Base-by-base conservation (phyloP, 2,329 filamentous ascomycete species). In the Colletotrichum cordylinicola region DNA sequence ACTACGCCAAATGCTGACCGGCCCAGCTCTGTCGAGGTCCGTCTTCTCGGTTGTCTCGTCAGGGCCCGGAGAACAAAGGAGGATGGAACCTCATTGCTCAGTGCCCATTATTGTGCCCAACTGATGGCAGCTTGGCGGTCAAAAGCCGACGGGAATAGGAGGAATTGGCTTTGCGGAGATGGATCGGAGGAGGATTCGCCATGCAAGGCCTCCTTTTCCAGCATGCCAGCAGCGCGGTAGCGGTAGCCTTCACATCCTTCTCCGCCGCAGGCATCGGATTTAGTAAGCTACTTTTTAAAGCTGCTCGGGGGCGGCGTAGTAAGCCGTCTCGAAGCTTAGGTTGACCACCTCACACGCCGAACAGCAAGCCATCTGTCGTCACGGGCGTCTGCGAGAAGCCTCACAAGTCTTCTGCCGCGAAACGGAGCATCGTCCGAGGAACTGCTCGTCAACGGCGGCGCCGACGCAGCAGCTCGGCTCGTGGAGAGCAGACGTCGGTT, bases 61-160 rank as follows among this genome's bases (percentile, higher is more conserved):
- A 13, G 72, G 33, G 33, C 12, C 31, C 33, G 60, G 21, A 21
- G 70, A 66, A 67, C 55, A 61, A 72, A 55, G 61, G 43, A 66
- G 37, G 10, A 43, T 60, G n/a, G 58, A 21, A 8, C 31, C 31
- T n/a, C 31, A 15, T 24, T 60, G 24, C 39, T 37, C 43, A 43
- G 35, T 58, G 67, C 48, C 68, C 68, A 64, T 39, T 52, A 37
- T 60, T 52, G 21, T 33, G 18, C 27, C 48, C 39, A 48, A 21
- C 13, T 35, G 21, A 62, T 56, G 66, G 15, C 71, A 64, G 58
- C 33, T 60, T 39, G 67, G 72, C 31, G 39, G 67, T 13, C 37
- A 35, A 56, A 37, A 74, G 37, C 48, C 21, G 66, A 67, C 71
- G 71, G 67, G 52, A 62, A 72, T 62, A 72, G 21, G 55, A 58